A percentile compares a stretch with the other conserved stretches of the same genome.
These are phyloP conservation scores for Triglochin maritima DNA, from an alignment of 106 monocot genomes.

Conservation along the genomic window DNA sequence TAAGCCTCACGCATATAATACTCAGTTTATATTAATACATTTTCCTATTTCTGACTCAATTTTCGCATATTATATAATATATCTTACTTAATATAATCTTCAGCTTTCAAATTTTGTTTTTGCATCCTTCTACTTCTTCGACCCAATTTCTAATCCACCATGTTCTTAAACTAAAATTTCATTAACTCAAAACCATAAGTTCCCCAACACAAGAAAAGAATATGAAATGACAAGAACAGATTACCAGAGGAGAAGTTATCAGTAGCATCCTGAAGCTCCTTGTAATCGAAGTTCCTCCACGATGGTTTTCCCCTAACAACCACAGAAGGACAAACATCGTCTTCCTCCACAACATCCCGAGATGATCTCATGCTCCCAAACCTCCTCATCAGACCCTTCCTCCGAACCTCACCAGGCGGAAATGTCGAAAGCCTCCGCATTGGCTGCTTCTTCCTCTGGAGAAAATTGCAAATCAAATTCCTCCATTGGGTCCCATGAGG, in stretches of 20 bases:
- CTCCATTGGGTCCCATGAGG: conserved; percentile 44
- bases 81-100: too few species aligned
- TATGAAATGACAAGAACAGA: neutral
- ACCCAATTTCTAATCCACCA: too few species aligned
- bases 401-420: conserved; percentile 17
- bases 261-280: conserved; percentile 68
- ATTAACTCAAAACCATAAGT: too few species aligned
- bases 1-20: too few species aligned
- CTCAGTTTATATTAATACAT: too few species aligned
- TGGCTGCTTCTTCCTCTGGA: conserved; percentile 34
- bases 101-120: too few species aligned
- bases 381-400: conserved; percentile 12
- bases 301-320: conserved; percentile 36
- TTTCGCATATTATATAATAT: too few species aligned
- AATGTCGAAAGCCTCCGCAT: conserved; percentile 33
- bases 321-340: neutral
- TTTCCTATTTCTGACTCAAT: too few species aligned
- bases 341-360: neutral
- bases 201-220: neutral
- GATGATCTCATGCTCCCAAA: neutral
- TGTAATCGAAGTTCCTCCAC: conserved; percentile 75
- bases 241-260: conserved; percentile 78
- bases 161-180: too few species aligned
- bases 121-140: too few species aligned
- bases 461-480: conserved; percentile 38